These are phyloP conservation scores for Pythium vanterpoolii DNA, from an alignment of 352 stramenopile genomes.

Conservation along the genomic window DNA sequence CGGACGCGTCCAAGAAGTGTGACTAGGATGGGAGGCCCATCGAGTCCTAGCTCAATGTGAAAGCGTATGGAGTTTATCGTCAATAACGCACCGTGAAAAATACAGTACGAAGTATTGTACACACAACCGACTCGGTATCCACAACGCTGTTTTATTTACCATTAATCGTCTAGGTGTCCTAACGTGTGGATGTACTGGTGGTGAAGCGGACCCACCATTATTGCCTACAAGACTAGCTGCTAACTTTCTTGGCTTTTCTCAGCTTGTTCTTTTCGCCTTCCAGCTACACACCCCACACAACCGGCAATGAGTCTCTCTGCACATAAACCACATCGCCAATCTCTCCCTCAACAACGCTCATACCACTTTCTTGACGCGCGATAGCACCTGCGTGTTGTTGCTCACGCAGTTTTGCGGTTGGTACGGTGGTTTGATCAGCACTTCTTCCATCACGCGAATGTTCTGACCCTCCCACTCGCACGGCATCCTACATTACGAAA, in stretches of 20 bases:
- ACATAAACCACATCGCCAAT: neutral
- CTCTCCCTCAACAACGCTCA: slow-evolving; percentile 12
- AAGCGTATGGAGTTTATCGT: slow-evolving; percentile 2
- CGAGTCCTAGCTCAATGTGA: neutral
- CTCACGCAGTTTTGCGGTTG: slow-evolving; percentile 76
- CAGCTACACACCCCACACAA: slow-evolving; percentile 28
- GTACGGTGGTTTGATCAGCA: slow-evolving; percentile 84
- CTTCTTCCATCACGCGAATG: slow-evolving; percentile 84
- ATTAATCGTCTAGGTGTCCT: neutral
- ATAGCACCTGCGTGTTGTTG: slow-evolving; percentile 67
- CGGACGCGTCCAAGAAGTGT: slow-evolving; percentile 5
- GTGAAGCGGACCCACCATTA: neutral
- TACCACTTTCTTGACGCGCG: slow-evolving; percentile 85
- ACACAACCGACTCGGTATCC: neutral
- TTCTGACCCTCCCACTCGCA: slow-evolving; percentile 79
- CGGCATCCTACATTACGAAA: slow-evolving; percentile 48
- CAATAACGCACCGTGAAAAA: neutral
- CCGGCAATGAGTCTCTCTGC: neutral
- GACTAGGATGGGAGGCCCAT: neutral
- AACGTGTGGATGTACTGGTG: neutral
- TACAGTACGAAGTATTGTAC: neutral
- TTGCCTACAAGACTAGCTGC: slow-evolving; percentile 14
- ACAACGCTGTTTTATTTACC: neutral
- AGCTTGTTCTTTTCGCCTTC: slow-evolving; percentile 76
- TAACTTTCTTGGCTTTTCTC: slow-evolving; percentile 52